Conservation (phyloP, 805 yeast species). For the Hyphopichia homilentoma region DNA sequence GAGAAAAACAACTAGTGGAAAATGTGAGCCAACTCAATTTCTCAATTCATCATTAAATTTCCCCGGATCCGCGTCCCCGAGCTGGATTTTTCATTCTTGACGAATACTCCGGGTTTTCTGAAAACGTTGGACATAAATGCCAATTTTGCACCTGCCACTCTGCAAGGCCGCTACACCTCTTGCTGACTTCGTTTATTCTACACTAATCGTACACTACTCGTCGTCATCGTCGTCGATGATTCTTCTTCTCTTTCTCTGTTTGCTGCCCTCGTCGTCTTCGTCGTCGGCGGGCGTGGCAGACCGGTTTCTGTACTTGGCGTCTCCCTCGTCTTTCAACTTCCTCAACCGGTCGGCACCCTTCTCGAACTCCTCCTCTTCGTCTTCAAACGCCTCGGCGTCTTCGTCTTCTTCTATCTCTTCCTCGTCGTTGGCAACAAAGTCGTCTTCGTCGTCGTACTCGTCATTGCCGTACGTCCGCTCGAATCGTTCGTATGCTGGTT, state of each 20-base stretch:
- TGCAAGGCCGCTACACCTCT: no score
- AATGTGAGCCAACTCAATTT: no score
- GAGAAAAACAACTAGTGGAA: no score
- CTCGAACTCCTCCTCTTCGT: slow-evolving; percentile 47
- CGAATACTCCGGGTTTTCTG: no score
- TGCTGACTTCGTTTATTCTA: no score
- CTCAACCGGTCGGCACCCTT: slow-evolving; percentile 58
- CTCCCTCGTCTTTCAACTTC: slow-evolving; percentile 53
- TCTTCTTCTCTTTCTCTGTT: slow-evolving; percentile 41
- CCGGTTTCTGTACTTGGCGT: slow-evolving; percentile 37
- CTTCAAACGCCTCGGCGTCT: slow-evolving; percentile 40
- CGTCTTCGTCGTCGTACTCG: slow-evolving; percentile 39
- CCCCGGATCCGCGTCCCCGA: no score
- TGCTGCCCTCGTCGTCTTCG: slow-evolving; percentile 26
- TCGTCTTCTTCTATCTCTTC: slow-evolving; percentile 38
- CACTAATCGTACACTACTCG: no score
- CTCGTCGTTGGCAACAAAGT: slow-evolving; percentile 43
- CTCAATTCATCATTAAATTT: no score
- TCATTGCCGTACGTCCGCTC: slow-evolving; percentile 33
- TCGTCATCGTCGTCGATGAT: slow-evolving; percentile 51
- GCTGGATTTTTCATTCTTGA: no score
- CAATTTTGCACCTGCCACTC: no score
- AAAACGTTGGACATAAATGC: no score
- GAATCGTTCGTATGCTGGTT: slow-evolving; percentile 36
- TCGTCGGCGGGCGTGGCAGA: slow-evolving; percentile 10